Percentiles rank a stretch among this genome's conserved stretches.
Conservation (phyloP, 495 filamentous ascomycete genomes). For the Aspergillus sparsus region DNA sequence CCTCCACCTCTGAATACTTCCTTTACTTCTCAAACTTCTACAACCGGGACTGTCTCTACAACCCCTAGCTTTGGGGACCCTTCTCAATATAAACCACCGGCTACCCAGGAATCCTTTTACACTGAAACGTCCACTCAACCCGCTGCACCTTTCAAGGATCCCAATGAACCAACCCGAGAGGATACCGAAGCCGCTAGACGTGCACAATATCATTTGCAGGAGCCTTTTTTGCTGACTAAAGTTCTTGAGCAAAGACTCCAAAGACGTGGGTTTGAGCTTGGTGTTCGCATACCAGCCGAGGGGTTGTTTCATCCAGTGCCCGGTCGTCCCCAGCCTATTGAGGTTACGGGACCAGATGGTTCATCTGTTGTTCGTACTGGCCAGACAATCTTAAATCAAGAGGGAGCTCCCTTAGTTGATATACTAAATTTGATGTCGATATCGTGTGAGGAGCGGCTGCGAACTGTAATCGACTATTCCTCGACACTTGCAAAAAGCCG, state of each 20-base stretch:
- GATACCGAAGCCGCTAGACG: slow-evolving; percentile 47
- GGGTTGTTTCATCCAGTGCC: slow-evolving; percentile 57
- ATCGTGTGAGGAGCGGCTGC: slow-evolving; percentile 68
- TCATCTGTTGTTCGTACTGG: slow-evolving; percentile 57
- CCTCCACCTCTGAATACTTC: slow-evolving; percentile 41
- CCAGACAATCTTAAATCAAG: slow-evolving; percentile 62
- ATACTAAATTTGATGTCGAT: slow-evolving; percentile 75
- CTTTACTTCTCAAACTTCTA: slow-evolving; percentile 48
- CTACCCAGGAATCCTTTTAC: slow-evolving; percentile 39
- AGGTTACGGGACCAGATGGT: slow-evolving; percentile 58
- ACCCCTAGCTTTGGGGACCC: slow-evolving; percentile 42
- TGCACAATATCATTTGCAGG: slow-evolving; percentile 56
- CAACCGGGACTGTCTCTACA: slow-evolving; percentile 38
- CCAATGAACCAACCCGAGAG: slow-evolving; percentile 45
- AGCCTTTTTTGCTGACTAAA: slow-evolving; percentile 58
- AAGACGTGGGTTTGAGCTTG: slow-evolving; percentile 52
- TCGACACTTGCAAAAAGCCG: slow-evolving; percentile 63
- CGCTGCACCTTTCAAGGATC: slow-evolving; percentile 38
- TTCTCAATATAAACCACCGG: slow-evolving; percentile 35
- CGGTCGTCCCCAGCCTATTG: slow-evolving; percentile 50
- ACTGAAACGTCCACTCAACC: slow-evolving; percentile 35
- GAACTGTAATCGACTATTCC: slow-evolving; percentile 70
- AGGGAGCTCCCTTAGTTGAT: slow-evolving; percentile 67
- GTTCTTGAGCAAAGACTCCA: slow-evolving; percentile 51
- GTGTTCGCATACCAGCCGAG: slow-evolving; percentile 64